Evolutionary conservation across 2,329 filamentous ascomycete genomes (phyloP).

Genomic region (Fusarium cicatricum): DNA sequence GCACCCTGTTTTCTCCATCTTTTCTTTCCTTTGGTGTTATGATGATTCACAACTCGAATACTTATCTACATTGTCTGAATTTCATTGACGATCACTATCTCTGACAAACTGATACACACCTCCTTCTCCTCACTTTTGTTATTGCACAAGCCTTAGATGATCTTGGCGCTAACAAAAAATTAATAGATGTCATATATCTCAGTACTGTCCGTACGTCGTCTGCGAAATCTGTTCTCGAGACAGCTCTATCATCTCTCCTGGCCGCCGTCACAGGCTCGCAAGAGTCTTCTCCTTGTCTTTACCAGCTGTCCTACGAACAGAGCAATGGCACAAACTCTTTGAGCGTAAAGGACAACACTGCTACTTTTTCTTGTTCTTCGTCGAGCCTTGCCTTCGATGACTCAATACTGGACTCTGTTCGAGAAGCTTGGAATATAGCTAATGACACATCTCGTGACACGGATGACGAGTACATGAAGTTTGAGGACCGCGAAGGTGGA

Average conservation of each 20-base stretch:
- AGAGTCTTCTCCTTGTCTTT: constrained; percentile 51
- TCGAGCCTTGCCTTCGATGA: constrained; percentile 81
- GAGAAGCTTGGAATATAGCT: constrained; percentile 73
- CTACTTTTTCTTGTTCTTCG: constrained; percentile 66
- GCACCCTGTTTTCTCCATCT: constrained; percentile 23
- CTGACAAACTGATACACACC: constrained; percentile 84
- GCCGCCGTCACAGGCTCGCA: constrained; percentile 42
- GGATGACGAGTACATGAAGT: constrained; percentile 72
- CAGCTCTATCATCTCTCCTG: constrained; percentile 55
- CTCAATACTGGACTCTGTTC: constrained; percentile 69
- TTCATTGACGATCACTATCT: constrained; percentile 83
- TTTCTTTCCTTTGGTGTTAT: constrained; percentile 61
- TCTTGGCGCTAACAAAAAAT: constrained; percentile 45
- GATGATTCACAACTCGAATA: constrained; percentile 88
- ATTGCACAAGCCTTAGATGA: constrained; percentile 7
- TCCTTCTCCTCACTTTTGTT: constrained; percentile 17
- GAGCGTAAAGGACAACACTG: constrained; percentile 52
- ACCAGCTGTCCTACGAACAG: constrained; percentile 66
- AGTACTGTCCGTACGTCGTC: constrained; percentile 47
- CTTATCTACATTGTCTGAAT: constrained; percentile 99
- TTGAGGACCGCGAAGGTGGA: constrained; percentile 75
- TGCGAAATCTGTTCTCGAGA: constrained; percentile 50
- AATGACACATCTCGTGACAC: constrained; percentile 59
- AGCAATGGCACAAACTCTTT: constrained; percentile 41
- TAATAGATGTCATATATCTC: constrained; percentile 47